A percentile compares a stretch with the other conserved stretches of the same genome.
phyloP scores from a whole-genome alignment of 495 filamentous ascomycete genomes.

The Penicillium riverlandense region DNA sequence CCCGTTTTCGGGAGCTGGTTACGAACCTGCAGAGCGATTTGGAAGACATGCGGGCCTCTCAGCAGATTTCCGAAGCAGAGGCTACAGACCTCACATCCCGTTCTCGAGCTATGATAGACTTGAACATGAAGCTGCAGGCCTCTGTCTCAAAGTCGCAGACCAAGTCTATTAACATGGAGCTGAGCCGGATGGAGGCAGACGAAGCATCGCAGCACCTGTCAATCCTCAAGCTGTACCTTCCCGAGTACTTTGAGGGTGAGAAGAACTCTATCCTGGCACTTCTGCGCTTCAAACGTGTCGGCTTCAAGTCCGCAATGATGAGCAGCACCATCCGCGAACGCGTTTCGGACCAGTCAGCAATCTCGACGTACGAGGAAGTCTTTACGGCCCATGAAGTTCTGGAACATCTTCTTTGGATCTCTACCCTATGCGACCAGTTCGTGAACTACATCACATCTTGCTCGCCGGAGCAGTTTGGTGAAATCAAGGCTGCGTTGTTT shows the following conservation, averaged over 20 bases:
- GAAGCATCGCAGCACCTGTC: slow-evolving; percentile 83
- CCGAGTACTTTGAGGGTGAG: slow-evolving; percentile 74
- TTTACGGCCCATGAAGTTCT: slow-evolving; percentile 72
- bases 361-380: slow-evolving; percentile 61
- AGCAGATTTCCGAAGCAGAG: slow-evolving; percentile 87
- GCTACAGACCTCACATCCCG: slow-evolving; percentile 77
- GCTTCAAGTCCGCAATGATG: slow-evolving; percentile 79
- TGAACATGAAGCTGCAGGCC: slow-evolving; percentile 87
- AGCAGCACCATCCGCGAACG: slow-evolving; percentile 73
- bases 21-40: slow-evolving; percentile 78
- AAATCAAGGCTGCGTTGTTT: slow-evolving; percentile 68
- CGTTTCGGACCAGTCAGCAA: slow-evolving; percentile 47
- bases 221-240: slow-evolving; percentile 83
- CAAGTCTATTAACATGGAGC: slow-evolving; percentile 87
- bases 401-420: slow-evolving; percentile 81
- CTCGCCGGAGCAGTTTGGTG: slow-evolving; percentile 66
- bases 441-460: slow-evolving; percentile 69
- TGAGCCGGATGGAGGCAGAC: slow-evolving; percentile 79
- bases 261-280: slow-evolving; percentile 77
- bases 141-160: slow-evolving; percentile 85
- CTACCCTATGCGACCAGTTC: slow-evolving; percentile 76
- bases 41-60: slow-evolving; percentile 83
- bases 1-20: slow-evolving; percentile 81
- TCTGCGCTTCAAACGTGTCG: slow-evolving; percentile 78
- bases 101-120: slow-evolving; percentile 88